These are phyloP conservation scores for Mycena amicta DNA, from an alignment of 768 basidiomycete species.

Conservation along the genomic window DNA sequence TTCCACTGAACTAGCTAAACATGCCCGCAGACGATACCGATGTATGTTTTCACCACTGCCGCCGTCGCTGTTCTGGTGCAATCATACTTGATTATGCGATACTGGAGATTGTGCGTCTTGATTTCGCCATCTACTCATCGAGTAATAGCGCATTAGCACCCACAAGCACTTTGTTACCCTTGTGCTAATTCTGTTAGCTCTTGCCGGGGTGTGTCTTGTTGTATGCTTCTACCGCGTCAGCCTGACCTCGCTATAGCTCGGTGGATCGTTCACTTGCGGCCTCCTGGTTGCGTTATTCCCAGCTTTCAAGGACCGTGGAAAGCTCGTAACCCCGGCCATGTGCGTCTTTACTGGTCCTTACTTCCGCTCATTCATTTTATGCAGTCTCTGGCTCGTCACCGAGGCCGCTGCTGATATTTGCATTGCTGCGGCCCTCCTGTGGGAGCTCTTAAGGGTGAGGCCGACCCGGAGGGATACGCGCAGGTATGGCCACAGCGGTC, in stretches of 20 bases:
- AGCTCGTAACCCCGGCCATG: background rate
- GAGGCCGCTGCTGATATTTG: background rate
- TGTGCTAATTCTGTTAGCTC: background rate
- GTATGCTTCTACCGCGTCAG: background rate
- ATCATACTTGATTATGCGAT: background rate
- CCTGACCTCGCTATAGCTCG: background rate
- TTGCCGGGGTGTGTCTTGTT: background rate
- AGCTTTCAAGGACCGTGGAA: slow-evolving; percentile 1
- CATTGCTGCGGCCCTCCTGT: background rate
- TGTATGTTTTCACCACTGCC: slow-evolving; percentile 4
- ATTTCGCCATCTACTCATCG: background rate
- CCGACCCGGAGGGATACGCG: background rate
- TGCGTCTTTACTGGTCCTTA: background rate
- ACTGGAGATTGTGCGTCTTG: slow-evolving; percentile 4
- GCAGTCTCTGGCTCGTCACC: slow-evolving; percentile 3
- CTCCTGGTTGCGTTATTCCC: background rate
- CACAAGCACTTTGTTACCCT: background rate
- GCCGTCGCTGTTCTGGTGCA: background rate
- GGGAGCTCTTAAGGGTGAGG: background rate
- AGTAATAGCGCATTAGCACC: background rate
- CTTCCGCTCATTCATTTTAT: background rate
- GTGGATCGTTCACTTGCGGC: slow-evolving; percentile 1
- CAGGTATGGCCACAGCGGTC: too few relatives aligned
- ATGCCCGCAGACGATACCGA: background rate
- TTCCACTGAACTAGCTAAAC: background rate